phyloP scores from a whole-genome alignment of 1,284 basidiomycete species.

The Hypsizygus ulmarius region DNA sequence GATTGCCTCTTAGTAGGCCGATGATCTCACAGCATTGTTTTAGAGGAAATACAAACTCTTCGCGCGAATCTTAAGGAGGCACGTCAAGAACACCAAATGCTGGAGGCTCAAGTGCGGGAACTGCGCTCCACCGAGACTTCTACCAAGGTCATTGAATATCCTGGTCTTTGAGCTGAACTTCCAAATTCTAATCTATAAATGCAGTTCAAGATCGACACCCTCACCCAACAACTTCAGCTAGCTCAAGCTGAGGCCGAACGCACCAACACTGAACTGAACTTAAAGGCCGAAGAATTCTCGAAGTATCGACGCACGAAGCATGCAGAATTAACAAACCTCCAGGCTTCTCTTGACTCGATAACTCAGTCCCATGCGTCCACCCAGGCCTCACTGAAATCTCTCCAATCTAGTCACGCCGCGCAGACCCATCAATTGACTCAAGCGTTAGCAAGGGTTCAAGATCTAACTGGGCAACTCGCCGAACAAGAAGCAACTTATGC shows the following conservation, averaged over 20 bases:
- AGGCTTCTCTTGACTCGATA: slow-evolving; percentile 68
- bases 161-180: neutral
- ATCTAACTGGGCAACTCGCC: slow-evolving; percentile 69
- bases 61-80: slow-evolving; percentile 69
- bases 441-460: slow-evolving; percentile 67
- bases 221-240: slow-evolving; percentile 75
- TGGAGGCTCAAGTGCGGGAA: slow-evolving; percentile 69
- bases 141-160: slow-evolving; percentile 56
- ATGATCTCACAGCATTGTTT: slow-evolving; percentile 10
- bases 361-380: slow-evolving; percentile 60
- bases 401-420: slow-evolving; percentile 66
- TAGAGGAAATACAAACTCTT: slow-evolving; percentile 69
- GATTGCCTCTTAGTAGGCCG: neutral
- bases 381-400: slow-evolving; percentile 62
- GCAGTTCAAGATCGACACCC: slow-evolving; percentile 78
- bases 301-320: slow-evolving; percentile 73
- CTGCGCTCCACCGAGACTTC: slow-evolving; percentile 68
- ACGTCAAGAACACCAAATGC: slow-evolving; percentile 64
- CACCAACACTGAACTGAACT: slow-evolving; percentile 53
- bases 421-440: slow-evolving; percentile 70
- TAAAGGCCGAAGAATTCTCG: slow-evolving; percentile 71
- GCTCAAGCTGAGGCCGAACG: slow-evolving; percentile 72
- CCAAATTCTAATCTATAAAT: slow-evolving; percentile 2
- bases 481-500: slow-evolving; percentile 79
- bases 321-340: slow-evolving; percentile 69